phyloP scores from a whole-genome alignment of 1,139 yeast genomes.

The Saccharomyces hybrid region DNA sequence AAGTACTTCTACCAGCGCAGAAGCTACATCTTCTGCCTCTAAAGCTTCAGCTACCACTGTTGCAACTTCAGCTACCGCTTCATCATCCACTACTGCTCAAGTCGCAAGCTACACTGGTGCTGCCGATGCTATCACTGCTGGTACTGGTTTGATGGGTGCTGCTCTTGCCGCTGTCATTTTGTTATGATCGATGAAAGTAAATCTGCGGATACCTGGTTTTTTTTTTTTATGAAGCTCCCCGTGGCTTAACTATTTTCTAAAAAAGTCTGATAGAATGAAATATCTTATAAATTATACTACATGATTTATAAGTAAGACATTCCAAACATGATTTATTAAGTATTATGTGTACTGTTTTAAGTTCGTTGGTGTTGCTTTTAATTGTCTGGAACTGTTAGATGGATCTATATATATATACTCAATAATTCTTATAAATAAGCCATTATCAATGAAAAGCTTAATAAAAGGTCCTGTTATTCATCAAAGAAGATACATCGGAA shows the following conservation, averaged over 20 bases:
- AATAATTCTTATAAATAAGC: too few species aligned
- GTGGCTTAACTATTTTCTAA: neutral
- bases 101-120: neutral
- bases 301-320: neutral
- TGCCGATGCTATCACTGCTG: conserved; percentile 10
- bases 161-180: conserved; percentile 6
- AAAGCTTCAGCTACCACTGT: neutral
- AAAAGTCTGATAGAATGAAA: neutral
- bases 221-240: neutral
- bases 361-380: neutral
- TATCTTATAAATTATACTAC: neutral
- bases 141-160: conserved; percentile 11
- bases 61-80: neutral
- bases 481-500: neutral
- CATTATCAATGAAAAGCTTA: too few species aligned
- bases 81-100: neutral
- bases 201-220: neutral
- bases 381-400: neutral
- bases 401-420: neutral
- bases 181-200: conserved; percentile 3
- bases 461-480: neutral
- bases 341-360: neutral
- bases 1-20: conserved; percentile 2
- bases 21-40: conserved; percentile 5
- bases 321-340: neutral